phyloP scores from a whole-genome alignment of 805 yeast genomes.

The Soucietia sequanensis region DNA sequence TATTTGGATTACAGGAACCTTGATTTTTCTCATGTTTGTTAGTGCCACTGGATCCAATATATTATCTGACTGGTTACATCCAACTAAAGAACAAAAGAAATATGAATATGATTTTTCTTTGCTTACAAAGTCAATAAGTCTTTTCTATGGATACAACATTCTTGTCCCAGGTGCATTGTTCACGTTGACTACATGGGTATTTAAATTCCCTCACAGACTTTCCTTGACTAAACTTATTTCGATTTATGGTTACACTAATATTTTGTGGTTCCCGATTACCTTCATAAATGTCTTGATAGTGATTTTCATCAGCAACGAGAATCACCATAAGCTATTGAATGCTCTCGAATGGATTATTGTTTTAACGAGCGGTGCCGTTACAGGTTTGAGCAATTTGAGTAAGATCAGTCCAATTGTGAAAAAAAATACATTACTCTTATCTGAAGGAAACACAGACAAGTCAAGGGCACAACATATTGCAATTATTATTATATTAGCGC shows the following conservation, averaged over 20 bases:
- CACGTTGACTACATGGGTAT: conserved; percentile 48
- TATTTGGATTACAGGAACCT: conserved; percentile 85
- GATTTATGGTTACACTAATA: conserved; percentile 80
- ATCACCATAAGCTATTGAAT: conserved; percentile 39
- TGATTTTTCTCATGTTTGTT: conserved; percentile 71
- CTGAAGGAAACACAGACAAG: conserved; percentile 26
- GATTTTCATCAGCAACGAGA: conserved; percentile 38
- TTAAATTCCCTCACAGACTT: conserved; percentile 49
- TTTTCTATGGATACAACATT: conserved; percentile 76
- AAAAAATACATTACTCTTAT: conserved; percentile 32
- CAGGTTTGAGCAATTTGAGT: conserved; percentile 54
- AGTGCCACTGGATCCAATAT: conserved; percentile 69
- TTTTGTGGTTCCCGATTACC: conserved; percentile 85
- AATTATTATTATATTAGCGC: conserved; percentile 40
- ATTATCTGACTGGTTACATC: conserved; percentile 53
- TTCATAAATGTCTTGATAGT: conserved; percentile 58
- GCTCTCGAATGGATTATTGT: conserved; percentile 65
- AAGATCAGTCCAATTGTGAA: conserved; percentile 43
- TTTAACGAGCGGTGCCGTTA: conserved; percentile 55
- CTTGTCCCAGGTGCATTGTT: conserved; percentile 59
- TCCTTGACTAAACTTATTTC: conserved; percentile 63
- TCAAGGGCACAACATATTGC: conserved; percentile 32
- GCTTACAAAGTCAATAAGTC: conserved; percentile 63
- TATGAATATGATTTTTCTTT: conserved; percentile 61
- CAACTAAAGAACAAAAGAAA: conserved; percentile 35